Evolutionary conservation across 1,284 basidiomycete species (phyloP), one percentile per base, ranked within the genome.

Genomic region (Moesziomyces aphidis): DNA sequence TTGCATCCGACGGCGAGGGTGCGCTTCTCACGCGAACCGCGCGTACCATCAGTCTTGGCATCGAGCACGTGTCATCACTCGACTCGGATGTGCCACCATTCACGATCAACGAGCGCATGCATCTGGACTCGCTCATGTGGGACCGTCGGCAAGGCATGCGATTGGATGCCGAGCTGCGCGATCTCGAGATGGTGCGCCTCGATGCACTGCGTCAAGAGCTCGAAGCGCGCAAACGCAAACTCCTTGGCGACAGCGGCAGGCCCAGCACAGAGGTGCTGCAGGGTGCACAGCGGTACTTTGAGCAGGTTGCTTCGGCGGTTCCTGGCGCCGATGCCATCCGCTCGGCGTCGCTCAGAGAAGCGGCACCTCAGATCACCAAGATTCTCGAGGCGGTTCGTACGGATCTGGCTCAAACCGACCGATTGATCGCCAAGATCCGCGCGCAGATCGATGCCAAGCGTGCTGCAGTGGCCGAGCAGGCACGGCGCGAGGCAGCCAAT

Each of bases 51-150:
- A 60, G 57, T 36, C 61, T 76, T 61, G 59, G 45, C 22, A 31
- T 76, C 46, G 73, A 71, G 5, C 73, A 76, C 31, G 10, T 49
- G 17, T 39, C 61, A 9, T 47, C 55, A 0, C 42, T 47, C 9
- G 54, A 56, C 1, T 64, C 56, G 5, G 48, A 51, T 10, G 56
- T 50, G 11, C 46, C 62, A 22, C 67, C 62, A 0, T 65, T 76
- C 21, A 50, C 52, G 23, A 56, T 76, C 50, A 51, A 72, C 26
- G 62, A 71, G 26, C 51, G 59, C 49, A 61, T 76, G n/a, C 51
- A 68, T 26, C 58, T 76, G n/a, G 73, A 76, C 31, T 71, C 73
- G 31, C 36, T 76, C 15, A 71, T 76, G 68, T 76, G 73, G 73
- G 61, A 72, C 39, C 59, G 61, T 1, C 55, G 73, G 19, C 57